These are phyloP conservation scores for Alternaria arbusti DNA, from an alignment of 2,329 filamentous ascomycete species.

Conservation along the genomic window DNA sequence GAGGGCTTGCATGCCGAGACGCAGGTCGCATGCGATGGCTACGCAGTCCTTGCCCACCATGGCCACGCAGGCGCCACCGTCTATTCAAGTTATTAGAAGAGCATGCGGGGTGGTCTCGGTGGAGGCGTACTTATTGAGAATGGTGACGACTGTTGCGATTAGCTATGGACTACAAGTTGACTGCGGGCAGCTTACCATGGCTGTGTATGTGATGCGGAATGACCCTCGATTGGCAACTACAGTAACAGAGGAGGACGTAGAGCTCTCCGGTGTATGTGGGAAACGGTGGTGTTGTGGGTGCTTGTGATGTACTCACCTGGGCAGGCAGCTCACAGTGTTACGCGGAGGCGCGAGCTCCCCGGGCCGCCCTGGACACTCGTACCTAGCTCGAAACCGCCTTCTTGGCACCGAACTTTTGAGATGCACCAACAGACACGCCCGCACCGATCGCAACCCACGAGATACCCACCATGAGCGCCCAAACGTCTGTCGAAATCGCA, in stretches of 20 bases:
- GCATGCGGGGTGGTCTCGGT: constrained; percentile 8
- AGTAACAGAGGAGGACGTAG: background rate
- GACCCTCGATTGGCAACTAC: background rate
- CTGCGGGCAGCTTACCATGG: constrained; percentile 47
- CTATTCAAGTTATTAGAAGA: constrained; percentile 48
- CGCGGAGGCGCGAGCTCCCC: constrained; percentile 21
- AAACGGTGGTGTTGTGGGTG: constrained; percentile 6
- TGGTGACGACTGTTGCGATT: constrained; percentile 73
- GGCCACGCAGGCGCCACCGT: constrained; percentile 93
- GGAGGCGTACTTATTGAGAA: constrained; percentile 84
- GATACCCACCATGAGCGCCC: constrained; percentile 33
- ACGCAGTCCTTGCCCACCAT: constrained; percentile 99
- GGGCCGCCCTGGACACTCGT: constrained; percentile 3
- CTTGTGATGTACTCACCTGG: constrained; percentile 13
- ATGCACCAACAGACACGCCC: background rate
- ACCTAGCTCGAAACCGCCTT: constrained; percentile 7
- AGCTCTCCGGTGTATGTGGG: background rate
- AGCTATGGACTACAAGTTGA: constrained; percentile 28
- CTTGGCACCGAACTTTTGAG: constrained; percentile 23
- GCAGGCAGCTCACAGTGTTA: constrained; percentile 23
- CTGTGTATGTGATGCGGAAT: constrained; percentile 25
- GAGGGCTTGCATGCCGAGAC: constrained; percentile 92
- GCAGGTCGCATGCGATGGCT: constrained; percentile 98
- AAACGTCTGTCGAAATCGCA: constrained; percentile 61
- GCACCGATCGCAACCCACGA: constrained; percentile 6